Evolutionary conservation across 306 rosid species (phyloP).

Genomic region (Notholithocarpus densiflorus): DNA sequence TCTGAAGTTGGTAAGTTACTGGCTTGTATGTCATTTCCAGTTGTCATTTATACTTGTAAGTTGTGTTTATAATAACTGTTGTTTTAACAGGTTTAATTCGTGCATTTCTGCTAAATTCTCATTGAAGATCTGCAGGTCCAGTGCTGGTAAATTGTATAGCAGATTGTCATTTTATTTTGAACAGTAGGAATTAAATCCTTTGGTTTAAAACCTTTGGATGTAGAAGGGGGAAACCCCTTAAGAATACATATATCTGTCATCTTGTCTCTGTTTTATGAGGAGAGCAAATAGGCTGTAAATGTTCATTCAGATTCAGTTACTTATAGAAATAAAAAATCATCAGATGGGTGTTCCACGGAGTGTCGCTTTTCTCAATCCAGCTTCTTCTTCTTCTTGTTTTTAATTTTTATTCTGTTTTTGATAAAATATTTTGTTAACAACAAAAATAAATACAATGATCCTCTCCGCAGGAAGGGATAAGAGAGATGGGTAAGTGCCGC

Average conservation of each 20-base stretch:
- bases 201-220: conserved; percentile 34
- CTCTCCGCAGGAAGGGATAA: no score
- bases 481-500: no score
- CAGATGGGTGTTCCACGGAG: not conserved
- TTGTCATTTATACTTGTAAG: not conserved
- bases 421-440: not conserved
- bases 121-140: conserved; percentile 39
- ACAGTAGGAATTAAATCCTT: conserved; percentile 19
- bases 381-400: no score
- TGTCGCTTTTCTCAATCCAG: not conserved
- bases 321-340: conserved; percentile 28
- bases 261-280: conserved; percentile 38
- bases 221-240: conserved; percentile 32
- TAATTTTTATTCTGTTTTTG: not conserved
- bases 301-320: conserved; percentile 36
- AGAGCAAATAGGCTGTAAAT: conserved; percentile 68
- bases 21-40: not conserved
- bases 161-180: conserved; percentile 22
- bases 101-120: conserved; percentile 30
- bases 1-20: conserved; percentile 22
- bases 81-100: conserved; percentile 21
- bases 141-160: conserved; percentile 45
- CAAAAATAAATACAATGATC: no score
- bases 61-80: conserved; percentile 14
- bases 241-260: conserved; percentile 36